Base-by-base conservation (phyloP, 2,329 filamentous ascomycete species). In the Xylariaceae sp. region DNA sequence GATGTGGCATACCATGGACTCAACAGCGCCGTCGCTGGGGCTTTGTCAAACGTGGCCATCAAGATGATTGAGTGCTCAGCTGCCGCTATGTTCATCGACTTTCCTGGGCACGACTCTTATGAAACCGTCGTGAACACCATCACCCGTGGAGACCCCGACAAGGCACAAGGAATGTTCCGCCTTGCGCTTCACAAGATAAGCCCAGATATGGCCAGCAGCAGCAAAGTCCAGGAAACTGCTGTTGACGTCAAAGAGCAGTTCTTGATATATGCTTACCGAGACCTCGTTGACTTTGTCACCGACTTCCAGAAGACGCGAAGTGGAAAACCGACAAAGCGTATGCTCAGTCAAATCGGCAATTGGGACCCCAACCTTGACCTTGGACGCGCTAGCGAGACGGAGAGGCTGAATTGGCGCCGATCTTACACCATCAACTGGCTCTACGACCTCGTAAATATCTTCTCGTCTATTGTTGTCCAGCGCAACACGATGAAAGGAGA, bases 381-480 rank as follows among this genome's bases (percentile, higher is more conserved):
- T 5, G 57, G 65, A 50, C 44, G 46, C 1, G 72, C 72, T 0
- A 75, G 63, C n/a, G 63, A 71, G 7, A 63, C 72, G 4, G 61
- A 78, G 48, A 64, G 73, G 27, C 40, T 75, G 3, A 64, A 68
- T 6, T 80, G 77, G 77, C 74, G 77, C 5, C 72, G 75, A 1
- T 60, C 64, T 0, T 80, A 77, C 51, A 77, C 73, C 1, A 76
- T 80, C 56, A 77, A 74, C 55, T 79, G 76, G 76, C 70, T 80
- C 0, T 80, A 79, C 55, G 75, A 79, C 51, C 60, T 80, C 4
- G 73, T 80, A 59, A 79, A 77, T 49, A 30, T 75, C 3, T 77
- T 71, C 52, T 74, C 73, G 0, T 59, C 64, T 3, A 62, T 72
- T 53, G 72, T 76, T 19, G 65, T 74, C 1, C 69, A 76, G 51